Conservation (phyloP, 2,329 filamentous ascomycete genomes). For the Dactylella cylindrospora region DNA sequence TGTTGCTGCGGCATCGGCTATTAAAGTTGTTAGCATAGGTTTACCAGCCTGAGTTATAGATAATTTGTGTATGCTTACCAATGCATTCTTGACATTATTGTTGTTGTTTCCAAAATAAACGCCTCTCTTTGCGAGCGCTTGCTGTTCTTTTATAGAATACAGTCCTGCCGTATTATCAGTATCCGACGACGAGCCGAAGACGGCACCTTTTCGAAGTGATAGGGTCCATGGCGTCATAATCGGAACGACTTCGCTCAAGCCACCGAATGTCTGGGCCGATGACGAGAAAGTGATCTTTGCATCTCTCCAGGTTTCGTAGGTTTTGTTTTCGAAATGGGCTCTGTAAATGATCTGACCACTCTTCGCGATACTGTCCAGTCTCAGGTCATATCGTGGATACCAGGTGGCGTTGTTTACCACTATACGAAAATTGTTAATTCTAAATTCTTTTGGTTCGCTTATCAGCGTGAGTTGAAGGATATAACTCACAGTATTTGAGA, state of each 20-base stretch:
- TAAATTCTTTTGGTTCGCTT: not conserved
- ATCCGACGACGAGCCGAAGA: not conserved
- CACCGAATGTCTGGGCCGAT: constrained; percentile 62
- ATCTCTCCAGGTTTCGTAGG: constrained; percentile 65
- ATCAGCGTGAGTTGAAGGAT: not conserved
- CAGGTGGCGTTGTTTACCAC: constrained; percentile 62
- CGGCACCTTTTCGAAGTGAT: constrained; percentile 53
- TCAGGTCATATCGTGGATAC: constrained; percentile 64
- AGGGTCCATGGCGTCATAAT: constrained; percentile 62
- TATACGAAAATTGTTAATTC: constrained; percentile 55
- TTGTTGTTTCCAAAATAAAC: constrained; percentile 17
- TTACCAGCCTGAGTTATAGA: constrained; percentile 49
- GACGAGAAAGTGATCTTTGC: constrained; percentile 65
- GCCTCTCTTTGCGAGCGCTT: constrained; percentile 23
- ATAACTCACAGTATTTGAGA: constrained; percentile 34
- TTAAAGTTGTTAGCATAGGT: no score
- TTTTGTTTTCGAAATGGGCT: constrained; percentile 64
- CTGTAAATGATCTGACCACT: constrained; percentile 60
- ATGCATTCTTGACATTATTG: constrained; percentile 45
- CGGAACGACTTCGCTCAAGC: constrained; percentile 61
- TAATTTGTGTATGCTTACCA: constrained; percentile 49
- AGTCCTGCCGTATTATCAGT: constrained; percentile 24
- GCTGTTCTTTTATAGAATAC: constrained; percentile 39
- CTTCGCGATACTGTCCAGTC: constrained; percentile 54
- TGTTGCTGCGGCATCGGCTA: constrained; percentile 16